phyloP scores from a whole-genome alignment of 768 basidiomycete species.

The Lactarius tabidus region DNA sequence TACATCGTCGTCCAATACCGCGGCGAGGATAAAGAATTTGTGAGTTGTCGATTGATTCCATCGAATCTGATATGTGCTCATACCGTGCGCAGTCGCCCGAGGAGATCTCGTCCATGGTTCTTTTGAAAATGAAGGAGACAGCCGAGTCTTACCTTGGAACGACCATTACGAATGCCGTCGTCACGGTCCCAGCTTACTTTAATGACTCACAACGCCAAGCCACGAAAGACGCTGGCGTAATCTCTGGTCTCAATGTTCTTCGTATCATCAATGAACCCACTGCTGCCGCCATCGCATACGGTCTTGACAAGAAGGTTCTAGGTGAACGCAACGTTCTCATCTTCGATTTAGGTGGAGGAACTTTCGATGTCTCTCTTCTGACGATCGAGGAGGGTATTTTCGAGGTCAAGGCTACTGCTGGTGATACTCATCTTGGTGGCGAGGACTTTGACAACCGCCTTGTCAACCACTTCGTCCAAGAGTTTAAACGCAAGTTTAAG shows the following conservation, averaged over 20 bases:
- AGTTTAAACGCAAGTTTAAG: constrained; percentile 98
- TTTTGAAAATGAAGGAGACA: constrained; percentile 97
- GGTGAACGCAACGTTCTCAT: constrained; percentile 96
- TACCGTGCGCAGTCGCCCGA: constrained; percentile 68
- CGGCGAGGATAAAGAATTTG: constrained; percentile 91
- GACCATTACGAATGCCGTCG: constrained; percentile 83
- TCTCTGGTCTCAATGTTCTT: constrained; percentile 91
- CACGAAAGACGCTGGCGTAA: constrained; percentile 95
- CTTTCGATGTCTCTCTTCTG: constrained; percentile 95
- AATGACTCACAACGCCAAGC: constrained; percentile 99
- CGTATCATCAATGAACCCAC: constrained; percentile 99
- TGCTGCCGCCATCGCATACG: constrained; percentile 97
- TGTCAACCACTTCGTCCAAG: constrained; percentile 93
- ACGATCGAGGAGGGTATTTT: constrained; percentile 98
- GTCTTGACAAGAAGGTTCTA: constrained; percentile 89
- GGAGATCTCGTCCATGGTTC: constrained; percentile 97
- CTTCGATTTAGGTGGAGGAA: constrained; percentile 98
- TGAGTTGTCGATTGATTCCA: constrained; percentile 36
- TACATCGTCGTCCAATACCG: constrained; percentile 89
- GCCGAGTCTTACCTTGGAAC: constrained; percentile 94
- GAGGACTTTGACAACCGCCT: constrained; percentile 98
- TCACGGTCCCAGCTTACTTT: constrained; percentile 97
- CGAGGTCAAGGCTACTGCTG: constrained; percentile 96
- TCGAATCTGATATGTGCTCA: neutral
- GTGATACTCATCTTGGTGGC: constrained; percentile 97